These are phyloP conservation scores for Yamadazyma pseudoaaseri DNA, from an alignment of 1,139 yeast genomes.

Conservation along the genomic window DNA sequence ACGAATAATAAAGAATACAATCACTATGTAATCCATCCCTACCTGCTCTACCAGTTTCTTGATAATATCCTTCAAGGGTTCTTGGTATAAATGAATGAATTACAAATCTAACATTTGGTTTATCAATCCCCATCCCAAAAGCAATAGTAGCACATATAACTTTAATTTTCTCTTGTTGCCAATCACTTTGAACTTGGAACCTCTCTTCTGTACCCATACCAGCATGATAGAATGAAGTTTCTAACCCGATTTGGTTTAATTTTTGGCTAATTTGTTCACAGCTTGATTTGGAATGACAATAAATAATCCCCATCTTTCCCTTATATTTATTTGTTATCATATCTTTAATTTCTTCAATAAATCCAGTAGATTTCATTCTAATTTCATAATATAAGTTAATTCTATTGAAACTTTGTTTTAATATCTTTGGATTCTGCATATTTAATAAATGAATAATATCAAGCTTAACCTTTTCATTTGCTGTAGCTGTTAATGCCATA, in stretches of 20 bases:
- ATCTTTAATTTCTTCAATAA: slow-evolving; percentile 59
- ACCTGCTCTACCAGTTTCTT: slow-evolving; percentile 99
- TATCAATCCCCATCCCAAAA: slow-evolving; percentile 98
- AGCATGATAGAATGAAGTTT: slow-evolving; percentile 84
- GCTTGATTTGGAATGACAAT: slow-evolving; percentile 85
- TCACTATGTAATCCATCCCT: slow-evolving; percentile 84
- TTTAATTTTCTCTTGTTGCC: slow-evolving; percentile 76
- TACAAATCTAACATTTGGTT: slow-evolving; percentile 90
- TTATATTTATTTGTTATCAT: slow-evolving; percentile 52
- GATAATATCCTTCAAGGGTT: slow-evolving; percentile 92
- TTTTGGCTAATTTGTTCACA: slow-evolving; percentile 81
- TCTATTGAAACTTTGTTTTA: slow-evolving; percentile 84
- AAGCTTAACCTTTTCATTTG: slow-evolving; percentile 84
- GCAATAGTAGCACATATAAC: slow-evolving; percentile 97
- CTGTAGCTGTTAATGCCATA: slow-evolving; percentile 98
- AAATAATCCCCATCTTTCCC: slow-evolving; percentile 80
- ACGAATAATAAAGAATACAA: slow-evolving; percentile 79
- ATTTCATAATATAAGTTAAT: slow-evolving; percentile 83
- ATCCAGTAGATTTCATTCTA: slow-evolving; percentile 56
- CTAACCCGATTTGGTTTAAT: slow-evolving; percentile 58
- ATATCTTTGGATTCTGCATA: slow-evolving; percentile 52
- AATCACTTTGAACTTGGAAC: slow-evolving; percentile 61
- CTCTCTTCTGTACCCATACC: slow-evolving; percentile 85
- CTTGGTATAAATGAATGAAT: slow-evolving; percentile 88
- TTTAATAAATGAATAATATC: slow-evolving; percentile 79